Evolutionary conservation across 306 rosid genomes (phyloP).

Genomic region (Quercus berberidifolia): DNA sequence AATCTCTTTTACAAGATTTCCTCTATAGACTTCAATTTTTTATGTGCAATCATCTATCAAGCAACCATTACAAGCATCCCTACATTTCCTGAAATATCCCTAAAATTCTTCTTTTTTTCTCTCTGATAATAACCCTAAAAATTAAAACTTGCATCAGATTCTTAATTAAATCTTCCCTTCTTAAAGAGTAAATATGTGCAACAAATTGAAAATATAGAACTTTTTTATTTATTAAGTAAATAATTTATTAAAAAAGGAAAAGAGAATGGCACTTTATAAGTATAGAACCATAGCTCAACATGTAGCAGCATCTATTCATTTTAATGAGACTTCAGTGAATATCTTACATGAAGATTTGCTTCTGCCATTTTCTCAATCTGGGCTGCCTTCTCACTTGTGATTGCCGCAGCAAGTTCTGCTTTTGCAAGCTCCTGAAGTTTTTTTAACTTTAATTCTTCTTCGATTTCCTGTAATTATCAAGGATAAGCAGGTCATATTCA

Average conservation of each 20-base stretch:
- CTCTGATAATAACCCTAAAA: constrained; percentile 1
- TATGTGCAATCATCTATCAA: neutral
- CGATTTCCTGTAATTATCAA: constrained; percentile 61
- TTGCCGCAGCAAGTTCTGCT: constrained; percentile 74
- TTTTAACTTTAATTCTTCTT: constrained; percentile 51
- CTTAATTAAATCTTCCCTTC: constrained; percentile 6
- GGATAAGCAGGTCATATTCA: constrained; percentile 21
- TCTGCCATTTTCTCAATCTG: constrained; percentile 87
- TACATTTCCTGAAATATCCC: neutral
- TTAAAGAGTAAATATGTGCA: constrained; percentile 10
- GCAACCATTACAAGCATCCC: neutral
- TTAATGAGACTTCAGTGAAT: constrained; percentile 21
- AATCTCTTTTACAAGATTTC: neutral
- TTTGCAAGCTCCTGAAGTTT: constrained; percentile 63
- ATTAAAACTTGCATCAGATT: constrained; percentile 7
- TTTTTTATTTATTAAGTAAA: too few species aligned
- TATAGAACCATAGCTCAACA: constrained; percentile 5
- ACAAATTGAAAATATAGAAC: neutral
- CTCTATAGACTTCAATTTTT: neutral
- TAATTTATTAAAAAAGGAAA: too few species aligned
- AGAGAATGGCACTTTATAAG: too few species aligned
- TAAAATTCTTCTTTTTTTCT: neutral
- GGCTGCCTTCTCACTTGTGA: constrained; percentile 85
- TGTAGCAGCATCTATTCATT: constrained; percentile 19
- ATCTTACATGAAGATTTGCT: constrained; percentile 85